These are phyloP conservation scores for Iberis amara DNA, from an alignment of 441 rosid species.

Conservation along the genomic window DNA sequence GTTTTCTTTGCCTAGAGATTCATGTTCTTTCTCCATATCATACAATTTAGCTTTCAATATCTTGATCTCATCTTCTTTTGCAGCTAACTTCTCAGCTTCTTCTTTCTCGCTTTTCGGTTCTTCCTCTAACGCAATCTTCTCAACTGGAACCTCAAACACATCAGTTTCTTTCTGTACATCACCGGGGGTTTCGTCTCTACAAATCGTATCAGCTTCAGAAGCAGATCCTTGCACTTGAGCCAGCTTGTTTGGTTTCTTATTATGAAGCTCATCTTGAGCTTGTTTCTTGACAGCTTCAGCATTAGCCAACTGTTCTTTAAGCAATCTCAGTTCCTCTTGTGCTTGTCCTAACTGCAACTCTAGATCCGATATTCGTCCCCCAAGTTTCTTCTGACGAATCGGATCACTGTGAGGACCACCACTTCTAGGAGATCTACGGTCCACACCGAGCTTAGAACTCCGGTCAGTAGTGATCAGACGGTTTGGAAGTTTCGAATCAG, in stretches of 20 bases:
- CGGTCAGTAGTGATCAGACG: constrained; percentile 50
- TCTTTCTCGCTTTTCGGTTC: constrained; percentile 30
- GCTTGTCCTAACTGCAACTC: constrained; percentile 94
- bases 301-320: constrained; percentile 68
- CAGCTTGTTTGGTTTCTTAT: constrained; percentile 36
- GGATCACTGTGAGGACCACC: constrained; percentile 52
- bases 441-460: constrained; percentile 60
- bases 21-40: constrained; percentile 56
- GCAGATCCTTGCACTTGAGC: constrained; percentile 25
- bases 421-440: constrained; percentile 69
- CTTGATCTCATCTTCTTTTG: constrained; percentile 52
- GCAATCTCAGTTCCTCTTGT: constrained; percentile 69
- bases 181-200: constrained; percentile 36
- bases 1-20: constrained; percentile 40
- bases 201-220: constrained; percentile 25
- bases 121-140: constrained; percentile 37
- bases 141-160: constrained; percentile 60
- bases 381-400: constrained; percentile 66
- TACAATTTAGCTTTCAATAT: constrained; percentile 49
- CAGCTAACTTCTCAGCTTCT: constrained; percentile 33
- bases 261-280: constrained; percentile 57
- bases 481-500: constrained; percentile 47
- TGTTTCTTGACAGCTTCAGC: constrained; percentile 88
- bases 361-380: constrained; percentile 73
- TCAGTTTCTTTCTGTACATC: constrained; percentile 48